phyloP scores from a whole-genome alignment of 257 asterid genomes.

The Solanum okadae region DNA sequence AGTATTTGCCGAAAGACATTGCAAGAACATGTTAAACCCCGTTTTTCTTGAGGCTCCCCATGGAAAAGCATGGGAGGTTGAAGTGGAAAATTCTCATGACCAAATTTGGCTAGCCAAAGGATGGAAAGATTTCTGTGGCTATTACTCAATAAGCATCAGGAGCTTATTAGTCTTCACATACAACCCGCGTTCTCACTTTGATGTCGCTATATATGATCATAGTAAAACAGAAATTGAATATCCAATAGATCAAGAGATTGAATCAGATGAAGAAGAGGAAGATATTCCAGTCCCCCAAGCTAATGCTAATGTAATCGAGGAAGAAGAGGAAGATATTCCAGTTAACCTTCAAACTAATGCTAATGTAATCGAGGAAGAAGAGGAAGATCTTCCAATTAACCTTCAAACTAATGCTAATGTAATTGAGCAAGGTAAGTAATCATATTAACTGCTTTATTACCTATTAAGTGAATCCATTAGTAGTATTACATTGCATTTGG shows the following conservation, averaged over 20 bases:
- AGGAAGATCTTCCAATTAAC: neutral
- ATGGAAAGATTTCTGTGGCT: neutral
- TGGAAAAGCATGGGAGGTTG: conserved; percentile 14
- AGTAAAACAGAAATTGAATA: neutral
- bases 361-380: no score
- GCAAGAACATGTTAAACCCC: conserved; percentile 1
- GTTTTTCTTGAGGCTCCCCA: conserved; percentile 19
- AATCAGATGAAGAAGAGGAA: neutral
- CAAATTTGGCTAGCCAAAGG: conserved; percentile 24
- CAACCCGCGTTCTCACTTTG: neutral
- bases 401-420: neutral
- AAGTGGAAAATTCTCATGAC: conserved; percentile 4
- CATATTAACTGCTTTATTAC: neutral
- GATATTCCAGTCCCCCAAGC: no score
- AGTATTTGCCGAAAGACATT: conserved; percentile 11
- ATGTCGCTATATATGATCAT: neutral
- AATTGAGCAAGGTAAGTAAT: neutral
- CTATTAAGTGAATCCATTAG: neutral
- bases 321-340: no score
- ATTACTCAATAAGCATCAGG: neutral
- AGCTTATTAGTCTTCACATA: neutral
- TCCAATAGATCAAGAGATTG: neutral
- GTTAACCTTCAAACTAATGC: no score
- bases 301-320: no score
- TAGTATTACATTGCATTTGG: neutral